These are phyloP conservation scores for Aspergillus hortae DNA, from an alignment of 2,329 filamentous ascomycete genomes.

Conservation along the genomic window DNA sequence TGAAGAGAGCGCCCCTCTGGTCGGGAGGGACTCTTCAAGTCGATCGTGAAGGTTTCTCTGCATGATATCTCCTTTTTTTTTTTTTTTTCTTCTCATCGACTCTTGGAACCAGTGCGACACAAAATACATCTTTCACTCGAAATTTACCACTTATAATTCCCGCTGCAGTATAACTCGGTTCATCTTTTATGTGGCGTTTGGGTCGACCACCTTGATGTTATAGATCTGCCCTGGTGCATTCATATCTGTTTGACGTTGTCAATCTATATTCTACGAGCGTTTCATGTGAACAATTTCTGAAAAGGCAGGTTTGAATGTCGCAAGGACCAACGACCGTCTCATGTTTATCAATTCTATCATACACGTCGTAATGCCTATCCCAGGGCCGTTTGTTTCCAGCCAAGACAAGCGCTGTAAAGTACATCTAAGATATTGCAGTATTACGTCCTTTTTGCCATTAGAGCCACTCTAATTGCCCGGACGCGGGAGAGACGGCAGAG, in stretches of 20 bases:
- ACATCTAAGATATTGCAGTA: background rate
- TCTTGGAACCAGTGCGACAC: too few relatives aligned
- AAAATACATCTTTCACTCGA: too few relatives aligned
- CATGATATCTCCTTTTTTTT: background rate
- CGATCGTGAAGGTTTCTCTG: background rate
- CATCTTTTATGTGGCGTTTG: background rate
- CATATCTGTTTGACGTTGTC: background rate
- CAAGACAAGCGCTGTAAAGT: background rate
- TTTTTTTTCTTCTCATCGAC: background rate
- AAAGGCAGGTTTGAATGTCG: background rate
- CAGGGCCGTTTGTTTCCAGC: background rate
- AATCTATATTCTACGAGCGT: background rate
- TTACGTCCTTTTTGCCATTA: background rate
- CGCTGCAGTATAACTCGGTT: background rate
- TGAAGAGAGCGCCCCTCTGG: constrained; percentile 25
- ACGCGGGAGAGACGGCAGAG: background rate
- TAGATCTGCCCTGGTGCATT: too few relatives aligned
- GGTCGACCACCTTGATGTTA: background rate
- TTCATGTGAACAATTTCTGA: background rate
- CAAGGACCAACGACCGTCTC: too few relatives aligned
- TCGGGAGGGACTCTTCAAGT: constrained; percentile 14
- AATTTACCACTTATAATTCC: too few relatives aligned
- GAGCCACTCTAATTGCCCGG: background rate
- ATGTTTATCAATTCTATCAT: constrained; percentile 6
- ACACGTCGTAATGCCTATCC: constrained; percentile 9